Conservation (phyloP, 257 asterid species). For the Scutellaria minor region DNA sequence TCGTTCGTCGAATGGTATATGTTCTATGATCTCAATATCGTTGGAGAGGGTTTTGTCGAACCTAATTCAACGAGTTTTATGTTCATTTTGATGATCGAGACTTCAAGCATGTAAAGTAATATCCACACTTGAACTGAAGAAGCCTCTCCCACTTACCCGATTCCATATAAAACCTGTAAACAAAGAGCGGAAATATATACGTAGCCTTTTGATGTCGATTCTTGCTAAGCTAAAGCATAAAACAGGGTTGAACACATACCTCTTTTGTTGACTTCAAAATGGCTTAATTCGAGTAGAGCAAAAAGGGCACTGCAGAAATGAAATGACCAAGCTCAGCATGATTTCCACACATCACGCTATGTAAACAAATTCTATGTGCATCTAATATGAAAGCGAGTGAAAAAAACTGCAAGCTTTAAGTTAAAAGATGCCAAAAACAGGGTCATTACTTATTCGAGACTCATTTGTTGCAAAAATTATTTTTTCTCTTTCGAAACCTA, state of each 20-base stretch:
- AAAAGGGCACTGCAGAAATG: slow-evolving; percentile 54
- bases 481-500: neutral
- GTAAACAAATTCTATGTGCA: neutral
- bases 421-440: neutral
- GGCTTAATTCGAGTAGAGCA: slow-evolving; percentile 49
- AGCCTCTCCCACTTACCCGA: slow-evolving; percentile 19
- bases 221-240: neutral
- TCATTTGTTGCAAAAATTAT: neutral
- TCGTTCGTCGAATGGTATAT: slow-evolving; percentile 11
- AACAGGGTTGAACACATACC: slow-evolving; percentile 30
- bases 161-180: slow-evolving; percentile 29
- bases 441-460: neutral
- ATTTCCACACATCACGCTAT: slow-evolving; percentile 6
- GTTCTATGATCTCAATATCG: slow-evolving; percentile 5
- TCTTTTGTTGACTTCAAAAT: slow-evolving; percentile 11
- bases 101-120: slow-evolving; percentile 22
- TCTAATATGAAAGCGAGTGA: neutral
- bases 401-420: neutral
- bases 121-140: slow-evolving; percentile 37
- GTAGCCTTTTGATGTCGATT: too few relatives aligned
- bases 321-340: slow-evolving; percentile 22
- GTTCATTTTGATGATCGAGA: slow-evolving; percentile 1
- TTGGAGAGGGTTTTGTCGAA: neutral
- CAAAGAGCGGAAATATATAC: neutral
- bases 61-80: neutral